Percentiles rank a stretch among this genome's conserved stretches.
Evolutionary conservation across 2,329 filamentous ascomycete species (phyloP).

Genomic region (Clonostachys sp.): DNA sequence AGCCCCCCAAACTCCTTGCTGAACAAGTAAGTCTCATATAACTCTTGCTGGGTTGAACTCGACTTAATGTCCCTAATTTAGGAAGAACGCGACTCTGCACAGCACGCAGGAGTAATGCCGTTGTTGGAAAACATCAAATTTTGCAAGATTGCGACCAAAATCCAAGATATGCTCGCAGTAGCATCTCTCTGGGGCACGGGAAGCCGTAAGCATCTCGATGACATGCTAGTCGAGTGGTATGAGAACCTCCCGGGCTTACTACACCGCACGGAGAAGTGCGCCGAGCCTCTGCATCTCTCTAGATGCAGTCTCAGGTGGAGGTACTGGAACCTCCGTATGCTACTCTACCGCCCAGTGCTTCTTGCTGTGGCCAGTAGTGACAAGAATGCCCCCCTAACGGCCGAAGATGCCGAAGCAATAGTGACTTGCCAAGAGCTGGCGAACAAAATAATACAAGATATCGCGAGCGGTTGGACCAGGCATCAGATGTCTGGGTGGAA

Average conservation of each 20-base stretch:
- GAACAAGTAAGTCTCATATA: constrained; percentile 21
- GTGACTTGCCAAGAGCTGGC: constrained; percentile 66
- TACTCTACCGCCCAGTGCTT: constrained; percentile 69
- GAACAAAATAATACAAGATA: constrained; percentile 67
- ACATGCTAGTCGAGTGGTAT: constrained; percentile 68
- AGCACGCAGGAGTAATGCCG: constrained; percentile 63
- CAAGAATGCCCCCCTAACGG: constrained; percentile 39
- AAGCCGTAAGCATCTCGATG: constrained; percentile 63
- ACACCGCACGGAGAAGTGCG: constrained; percentile 60
- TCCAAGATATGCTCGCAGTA: constrained; percentile 71
- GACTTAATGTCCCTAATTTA: background rate
- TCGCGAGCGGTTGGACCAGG: constrained; percentile 62
- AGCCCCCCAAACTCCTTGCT: constrained; percentile 50
- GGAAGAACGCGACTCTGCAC: constrained; percentile 40
- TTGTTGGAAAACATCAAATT: constrained; percentile 75
- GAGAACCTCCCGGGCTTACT: constrained; percentile 64
- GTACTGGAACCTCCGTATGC: constrained; percentile 72
- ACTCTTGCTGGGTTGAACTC: background rate
- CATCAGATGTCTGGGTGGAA: constrained; percentile 80
- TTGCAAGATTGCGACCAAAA: constrained; percentile 72
- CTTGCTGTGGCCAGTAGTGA: constrained; percentile 56
- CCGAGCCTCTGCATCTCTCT: constrained; percentile 66
- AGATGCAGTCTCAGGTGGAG: constrained; percentile 78
- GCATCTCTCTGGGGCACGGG: constrained; percentile 61
- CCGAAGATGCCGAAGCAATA: constrained; percentile 64